phyloP scores from a whole-genome alignment of 805 yeast genomes.

The Starmerella riodocensis region DNA sequence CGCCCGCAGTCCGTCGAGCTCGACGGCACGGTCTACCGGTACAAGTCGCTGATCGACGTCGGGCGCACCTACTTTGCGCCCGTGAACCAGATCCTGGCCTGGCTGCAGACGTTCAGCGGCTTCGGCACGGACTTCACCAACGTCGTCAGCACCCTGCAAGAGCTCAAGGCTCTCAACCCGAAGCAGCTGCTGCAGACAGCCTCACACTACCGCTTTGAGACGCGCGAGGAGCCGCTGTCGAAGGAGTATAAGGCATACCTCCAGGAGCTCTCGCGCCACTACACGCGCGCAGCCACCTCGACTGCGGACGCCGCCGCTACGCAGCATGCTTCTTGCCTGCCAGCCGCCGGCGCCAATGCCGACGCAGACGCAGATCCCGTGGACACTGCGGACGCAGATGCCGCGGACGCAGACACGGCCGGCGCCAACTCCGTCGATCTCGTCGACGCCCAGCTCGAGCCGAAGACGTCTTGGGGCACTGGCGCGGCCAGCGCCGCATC shows the following conservation, averaged over 20 bases:
- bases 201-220: conserved; percentile 71
- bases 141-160: conserved; percentile 37
- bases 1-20: conserved; percentile 28
- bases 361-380: no score
- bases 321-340: background rate
- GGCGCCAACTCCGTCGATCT: background rate
- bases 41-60: conserved; percentile 49
- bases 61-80: conserved; percentile 60
- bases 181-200: conserved; percentile 56
- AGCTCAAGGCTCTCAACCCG: conserved; percentile 51
- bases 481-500: background rate
- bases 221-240: conserved; percentile 59
- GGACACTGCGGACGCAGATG: no score
- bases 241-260: conserved; percentile 37
- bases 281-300: conserved; percentile 10
- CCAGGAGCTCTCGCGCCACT: conserved; percentile 27
- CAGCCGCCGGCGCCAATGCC: no score
- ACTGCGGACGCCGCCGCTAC: background rate
- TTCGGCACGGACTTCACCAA: conserved; percentile 38
- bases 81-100: conserved; percentile 66
- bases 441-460: background rate
- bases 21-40: conserved; percentile 27
- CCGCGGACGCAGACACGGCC: background rate
- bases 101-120: conserved; percentile 76
- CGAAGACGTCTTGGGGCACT: background rate